Conservation (phyloP, 352 stramenopile species). For the Globisporangium canariense region DNA sequence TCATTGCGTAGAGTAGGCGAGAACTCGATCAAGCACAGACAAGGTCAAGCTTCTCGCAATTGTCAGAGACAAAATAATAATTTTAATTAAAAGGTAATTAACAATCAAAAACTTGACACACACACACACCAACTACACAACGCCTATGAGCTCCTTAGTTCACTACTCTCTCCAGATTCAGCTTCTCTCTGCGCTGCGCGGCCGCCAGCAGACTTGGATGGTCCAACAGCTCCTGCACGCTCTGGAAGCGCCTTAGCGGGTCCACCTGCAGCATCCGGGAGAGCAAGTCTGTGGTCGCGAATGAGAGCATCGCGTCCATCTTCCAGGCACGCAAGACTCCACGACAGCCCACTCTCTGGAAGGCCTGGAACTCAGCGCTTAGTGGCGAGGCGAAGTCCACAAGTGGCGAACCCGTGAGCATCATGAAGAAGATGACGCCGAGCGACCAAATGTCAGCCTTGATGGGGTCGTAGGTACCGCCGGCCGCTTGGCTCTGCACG, state of each 20-base stretch:
- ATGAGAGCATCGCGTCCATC: conserved; percentile 17
- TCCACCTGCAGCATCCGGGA: conserved; percentile 26
- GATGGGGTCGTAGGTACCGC: conserved; percentile 41
- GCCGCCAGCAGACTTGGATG: conserved; percentile 13
- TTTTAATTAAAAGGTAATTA: neutral
- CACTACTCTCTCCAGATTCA: neutral
- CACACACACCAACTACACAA: conserved; percentile 2
- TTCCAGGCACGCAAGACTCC: conserved; percentile 31
- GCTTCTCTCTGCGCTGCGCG: conserved; percentile 5
- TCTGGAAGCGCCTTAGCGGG: conserved; percentile 14
- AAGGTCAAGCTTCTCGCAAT: no score
- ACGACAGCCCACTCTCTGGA: conserved; percentile 24
- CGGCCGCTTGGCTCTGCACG: conserved; percentile 24
- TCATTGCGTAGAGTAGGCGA: no score
- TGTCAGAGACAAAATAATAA: neutral
- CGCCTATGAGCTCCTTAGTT: neutral
- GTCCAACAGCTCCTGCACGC: conserved; percentile 11
- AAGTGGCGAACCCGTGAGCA: conserved; percentile 63
- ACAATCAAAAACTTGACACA: conserved; percentile 5
- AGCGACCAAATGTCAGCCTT: conserved; percentile 72
- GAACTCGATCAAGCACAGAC: no score
- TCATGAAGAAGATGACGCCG: conserved; percentile 63
- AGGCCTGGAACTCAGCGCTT: conserved; percentile 28
- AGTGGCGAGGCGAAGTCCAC: conserved; percentile 25
- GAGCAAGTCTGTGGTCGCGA: conserved; percentile 20